Conservation (phyloP, 2,329 filamentous ascomycete species). For the Paraphaeosphaeria minitans region DNA sequence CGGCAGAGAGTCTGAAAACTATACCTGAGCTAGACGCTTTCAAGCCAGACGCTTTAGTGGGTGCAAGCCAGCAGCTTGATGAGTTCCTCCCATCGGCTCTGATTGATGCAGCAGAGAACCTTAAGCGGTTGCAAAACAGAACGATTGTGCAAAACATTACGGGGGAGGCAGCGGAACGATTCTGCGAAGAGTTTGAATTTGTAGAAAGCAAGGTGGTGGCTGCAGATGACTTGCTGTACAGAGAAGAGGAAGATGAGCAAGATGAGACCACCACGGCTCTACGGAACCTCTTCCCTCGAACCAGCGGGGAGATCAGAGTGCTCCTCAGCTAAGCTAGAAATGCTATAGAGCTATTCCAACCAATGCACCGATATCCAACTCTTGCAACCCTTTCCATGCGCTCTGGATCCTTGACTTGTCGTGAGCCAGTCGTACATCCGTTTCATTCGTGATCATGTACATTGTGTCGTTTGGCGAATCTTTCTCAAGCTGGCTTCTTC, state of each 20-base stretch:
- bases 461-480: background rate
- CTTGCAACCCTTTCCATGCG: background rate
- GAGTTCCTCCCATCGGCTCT: constrained; percentile 90
- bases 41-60: constrained; percentile 64
- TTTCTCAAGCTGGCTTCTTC: constrained; percentile 52
- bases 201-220: constrained; percentile 66
- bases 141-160: constrained; percentile 75
- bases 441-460: constrained; percentile 1
- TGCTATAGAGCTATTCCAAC: background rate
- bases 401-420: background rate
- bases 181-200: constrained; percentile 82
- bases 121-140: constrained; percentile 75
- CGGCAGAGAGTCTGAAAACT: constrained; percentile 58
- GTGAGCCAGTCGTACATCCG: background rate
- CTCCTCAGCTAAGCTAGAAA: constrained; percentile 58
- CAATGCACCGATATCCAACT: background rate
- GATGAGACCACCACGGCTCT: constrained; percentile 49
- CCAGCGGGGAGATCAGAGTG: constrained; percentile 67
- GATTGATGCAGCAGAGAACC: constrained; percentile 85
- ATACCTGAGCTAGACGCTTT: constrained; percentile 62
- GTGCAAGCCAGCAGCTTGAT: constrained; percentile 78
- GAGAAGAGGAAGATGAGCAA: constrained; percentile 45
- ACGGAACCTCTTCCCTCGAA: constrained; percentile 66
- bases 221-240: constrained; percentile 58
- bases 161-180: constrained; percentile 79